Evolutionary conservation across 768 basidiomycete genomes (phyloP).

Genomic region (Pulveroboletus sp.): DNA sequence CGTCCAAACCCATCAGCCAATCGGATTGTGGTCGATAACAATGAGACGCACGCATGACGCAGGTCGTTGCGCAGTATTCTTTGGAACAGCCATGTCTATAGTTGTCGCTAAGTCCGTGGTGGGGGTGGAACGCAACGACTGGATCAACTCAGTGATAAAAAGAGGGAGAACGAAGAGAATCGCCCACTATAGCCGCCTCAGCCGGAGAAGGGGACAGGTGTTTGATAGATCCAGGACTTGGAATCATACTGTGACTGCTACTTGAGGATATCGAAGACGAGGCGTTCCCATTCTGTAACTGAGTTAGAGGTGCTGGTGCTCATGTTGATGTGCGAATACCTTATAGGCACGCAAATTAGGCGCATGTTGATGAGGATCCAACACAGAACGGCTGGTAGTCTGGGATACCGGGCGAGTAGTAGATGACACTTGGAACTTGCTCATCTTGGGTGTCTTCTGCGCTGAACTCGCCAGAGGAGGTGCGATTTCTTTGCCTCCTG

Average conservation of each 20-base stretch:
- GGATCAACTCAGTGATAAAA: slow-evolving; percentile 9
- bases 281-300: slow-evolving; percentile 10
- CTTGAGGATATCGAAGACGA: slow-evolving; percentile 13
- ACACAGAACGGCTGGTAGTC: neutral
- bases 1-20: neutral
- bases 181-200: slow-evolving; percentile 13
- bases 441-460: slow-evolving; percentile 12
- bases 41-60: slow-evolving; percentile 7
- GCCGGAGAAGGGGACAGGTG: slow-evolving; percentile 4
- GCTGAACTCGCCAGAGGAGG: neutral
- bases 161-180: slow-evolving; percentile 3
- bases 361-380: slow-evolving; percentile 14
- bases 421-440: slow-evolving; percentile 6
- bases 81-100: slow-evolving; percentile 16
- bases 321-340: slow-evolving; percentile 8
- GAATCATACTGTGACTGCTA: neutral
- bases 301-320: slow-evolving; percentile 12
- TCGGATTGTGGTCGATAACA: neutral
- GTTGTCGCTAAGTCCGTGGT: neutral
- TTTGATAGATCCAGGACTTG: slow-evolving; percentile 8
- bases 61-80: neutral
- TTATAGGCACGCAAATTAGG: slow-evolving; percentile 2
- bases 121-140: slow-evolving; percentile 8
- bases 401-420: slow-evolving; percentile 3
- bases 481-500: neutral